A percentile compares a stretch with the other conserved stretches of the same genome.
Evolutionary conservation across 2,329 filamentous ascomycete genomes (phyloP).

Genomic region (Ophiostoma ulmi): DNA sequence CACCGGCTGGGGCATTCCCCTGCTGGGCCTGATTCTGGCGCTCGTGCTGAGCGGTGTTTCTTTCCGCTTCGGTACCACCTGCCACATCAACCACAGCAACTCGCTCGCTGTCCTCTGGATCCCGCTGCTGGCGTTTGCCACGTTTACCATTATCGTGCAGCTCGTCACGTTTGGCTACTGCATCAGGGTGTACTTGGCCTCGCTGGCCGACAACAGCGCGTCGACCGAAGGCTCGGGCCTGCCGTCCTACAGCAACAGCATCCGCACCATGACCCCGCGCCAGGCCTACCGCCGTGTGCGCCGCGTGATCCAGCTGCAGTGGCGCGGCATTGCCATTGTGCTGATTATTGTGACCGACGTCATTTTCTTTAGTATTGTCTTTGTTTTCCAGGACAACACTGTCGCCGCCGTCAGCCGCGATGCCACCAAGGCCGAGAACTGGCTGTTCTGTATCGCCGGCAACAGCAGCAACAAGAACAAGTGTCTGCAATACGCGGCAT

Average conservation of each 20-base stretch:
- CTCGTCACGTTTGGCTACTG: constrained; percentile 86
- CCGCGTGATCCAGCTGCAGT: constrained; percentile 84
- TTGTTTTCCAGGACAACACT: constrained; percentile 78
- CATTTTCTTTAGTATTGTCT: constrained; percentile 87
- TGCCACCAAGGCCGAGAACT: constrained; percentile 51
- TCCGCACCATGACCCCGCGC: constrained; percentile 71
- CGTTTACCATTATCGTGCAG: constrained; percentile 71
- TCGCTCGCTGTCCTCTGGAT: constrained; percentile 86
- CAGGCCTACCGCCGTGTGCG: constrained; percentile 84
- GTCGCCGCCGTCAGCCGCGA: constrained; percentile 55
- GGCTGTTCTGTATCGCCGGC: constrained; percentile 65
- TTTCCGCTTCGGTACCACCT: constrained; percentile 85
- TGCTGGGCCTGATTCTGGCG: constrained; percentile 67
- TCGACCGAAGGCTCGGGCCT: constrained; percentile 68
- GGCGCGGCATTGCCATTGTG: constrained; percentile 87
- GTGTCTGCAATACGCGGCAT: constrained; percentile 58
- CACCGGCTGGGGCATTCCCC: constrained; percentile 78
- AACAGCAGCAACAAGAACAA: constrained; percentile 55
- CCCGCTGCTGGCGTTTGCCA: constrained; percentile 73
- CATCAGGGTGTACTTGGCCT: constrained; percentile 87
- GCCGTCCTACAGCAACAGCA: constrained; percentile 69
- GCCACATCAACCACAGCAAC: constrained; percentile 88
- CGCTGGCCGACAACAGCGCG: constrained; percentile 66
- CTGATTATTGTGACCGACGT: constrained; percentile 86
- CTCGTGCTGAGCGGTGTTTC: constrained; percentile 86